Evolutionary conservation across 192 early-diverging fungal species (phyloP), one percentile per base, ranked within the genome.

Genomic region (Podila minutissima): DNA sequence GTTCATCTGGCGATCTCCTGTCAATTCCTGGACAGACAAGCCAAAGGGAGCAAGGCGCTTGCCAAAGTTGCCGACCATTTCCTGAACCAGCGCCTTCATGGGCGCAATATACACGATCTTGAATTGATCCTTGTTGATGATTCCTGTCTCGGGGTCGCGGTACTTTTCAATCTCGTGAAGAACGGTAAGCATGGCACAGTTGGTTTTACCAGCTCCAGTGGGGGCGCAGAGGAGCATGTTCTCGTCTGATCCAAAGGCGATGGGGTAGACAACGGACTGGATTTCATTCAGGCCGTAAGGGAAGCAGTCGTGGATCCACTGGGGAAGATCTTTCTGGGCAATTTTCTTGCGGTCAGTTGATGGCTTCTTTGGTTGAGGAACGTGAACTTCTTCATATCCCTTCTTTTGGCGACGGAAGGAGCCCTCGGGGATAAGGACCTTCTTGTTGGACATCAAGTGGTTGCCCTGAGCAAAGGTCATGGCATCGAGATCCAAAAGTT

Each of bases 101-200:
- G 98, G 98, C 15, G 98, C 98, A 84, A 99, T 92, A 85, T 99
- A 99, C 50, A 99, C 95, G 81, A 99, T 96, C 85, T 99, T 99
- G 90, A 99, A 99, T 0, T 79, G 71, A 73, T 97, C 96, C 50
- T 90, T 73, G 49, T 92, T 89, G 60, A 98, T 91, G 4, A 83
- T 67, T n/a, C 94, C 94, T 7, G 92, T 91, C 8, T 83, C 83
- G 7, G 87, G 85, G 64, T 97, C 87, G 38, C 91, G 88, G 84
- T 96, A 87, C 83, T 97, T 92, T 46, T 89, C 91, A 51, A 99
- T 89, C 74, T 95, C 93, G 62, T 93, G 92, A 26, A 99, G 89
- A 64, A 99, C 96, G 17, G 97, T 95, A 17, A 99, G 86, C 93
- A 98, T 97, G 19, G 97, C 98, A 62, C 95, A 95, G 83, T 99